Base-by-base conservation (phyloP, 306 rosid species). In the Cicer pinnatifidum region DNA sequence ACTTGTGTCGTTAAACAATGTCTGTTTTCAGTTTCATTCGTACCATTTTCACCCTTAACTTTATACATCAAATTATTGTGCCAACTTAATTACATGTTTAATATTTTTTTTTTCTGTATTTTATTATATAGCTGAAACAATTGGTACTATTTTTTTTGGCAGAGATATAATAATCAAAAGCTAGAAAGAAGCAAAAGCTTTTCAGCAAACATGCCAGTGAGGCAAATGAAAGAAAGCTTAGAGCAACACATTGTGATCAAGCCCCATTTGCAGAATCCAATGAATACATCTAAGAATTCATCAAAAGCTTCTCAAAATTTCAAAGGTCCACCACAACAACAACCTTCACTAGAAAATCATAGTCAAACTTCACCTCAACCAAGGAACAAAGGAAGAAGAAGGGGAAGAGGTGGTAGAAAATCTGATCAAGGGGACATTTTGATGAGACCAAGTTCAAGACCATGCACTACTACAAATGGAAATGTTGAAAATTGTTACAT, bases 171-270 rank as follows among this genome's bases (percentile, higher is more conserved):
- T 59, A 80, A 68, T 81, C 48, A 51, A 71, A 57, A 57, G 74
- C 47, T 50, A 54, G 74, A 56, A 28, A 44, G 35, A 54, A 64
- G 41, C 78, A 62, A 28, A 40, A 80, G 68, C 35, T 3, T 28
- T 28, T 28, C 5, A 33, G 71, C 50, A 74, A 85, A 67, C 80
- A 94, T 94, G 97, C 99, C 99, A 11, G 85, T 91, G 76, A 83
- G 96, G 84, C 97, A 85, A 65, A 89, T 91, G 97, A 94, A 90
- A 58, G 99, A 94, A 77, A 86, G 91, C 87, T 83, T 93, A 40
- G 97, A 91, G 85, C 99, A 94, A 64, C 99, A 88, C 84, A 85
- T 91, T 74, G 96, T 91, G 84, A 85, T 94, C 85, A 90, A 91
- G 86, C 68, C 97, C 86, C 90, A 90, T 67, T 75, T 91, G 61